Conservation (phyloP, 441 rosid species). For the California macrophylla region DNA sequence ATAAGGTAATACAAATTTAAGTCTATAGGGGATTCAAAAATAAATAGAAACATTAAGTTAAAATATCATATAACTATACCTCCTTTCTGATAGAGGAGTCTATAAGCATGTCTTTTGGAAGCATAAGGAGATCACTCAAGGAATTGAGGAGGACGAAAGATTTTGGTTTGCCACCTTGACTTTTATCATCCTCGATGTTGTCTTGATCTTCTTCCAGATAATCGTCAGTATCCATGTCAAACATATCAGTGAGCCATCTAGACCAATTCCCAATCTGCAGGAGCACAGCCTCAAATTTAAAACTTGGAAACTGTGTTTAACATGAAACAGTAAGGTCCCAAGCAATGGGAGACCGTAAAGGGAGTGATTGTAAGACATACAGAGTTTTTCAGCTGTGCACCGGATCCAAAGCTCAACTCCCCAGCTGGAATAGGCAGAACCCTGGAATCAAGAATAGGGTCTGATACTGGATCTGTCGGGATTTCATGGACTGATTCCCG, state of each 20-base stretch:
- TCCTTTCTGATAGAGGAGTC: slow-evolving; percentile 62
- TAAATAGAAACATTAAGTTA: not conserved
- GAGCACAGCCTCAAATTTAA: not conserved
- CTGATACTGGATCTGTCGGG: slow-evolving; percentile 95
- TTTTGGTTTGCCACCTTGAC: slow-evolving; percentile 44
- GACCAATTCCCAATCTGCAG: slow-evolving; percentile 94
- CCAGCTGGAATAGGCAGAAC: slow-evolving; percentile 86
- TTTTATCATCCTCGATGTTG: slow-evolving; percentile 18
- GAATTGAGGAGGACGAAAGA: slow-evolving; percentile 79
- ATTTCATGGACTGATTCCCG: slow-evolving; percentile 81
- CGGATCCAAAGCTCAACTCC: slow-evolving; percentile 81
- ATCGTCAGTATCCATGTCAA: slow-evolving; percentile 67
- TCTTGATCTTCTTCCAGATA: slow-evolving; percentile 30
- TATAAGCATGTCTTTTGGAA: slow-evolving; percentile 89
- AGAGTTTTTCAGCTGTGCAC: slow-evolving; percentile 82
- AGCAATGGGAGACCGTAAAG: too few relatives aligned
- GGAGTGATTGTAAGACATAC: slow-evolving; percentile 35
- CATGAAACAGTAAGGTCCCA: too few relatives aligned
- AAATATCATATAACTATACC: slow-evolving; percentile 26
- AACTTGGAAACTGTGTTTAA: not conserved
- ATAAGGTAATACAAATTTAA: slow-evolving; percentile 8
- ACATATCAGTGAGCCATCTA: slow-evolving; percentile 82
- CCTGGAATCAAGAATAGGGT: slow-evolving; percentile 68
- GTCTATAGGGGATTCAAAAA: not conserved
- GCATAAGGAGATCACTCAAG: slow-evolving; percentile 94